These are phyloP conservation scores for Peziza echinospora DNA, from an alignment of 495 filamentous ascomycete genomes.

Conservation along the genomic window DNA sequence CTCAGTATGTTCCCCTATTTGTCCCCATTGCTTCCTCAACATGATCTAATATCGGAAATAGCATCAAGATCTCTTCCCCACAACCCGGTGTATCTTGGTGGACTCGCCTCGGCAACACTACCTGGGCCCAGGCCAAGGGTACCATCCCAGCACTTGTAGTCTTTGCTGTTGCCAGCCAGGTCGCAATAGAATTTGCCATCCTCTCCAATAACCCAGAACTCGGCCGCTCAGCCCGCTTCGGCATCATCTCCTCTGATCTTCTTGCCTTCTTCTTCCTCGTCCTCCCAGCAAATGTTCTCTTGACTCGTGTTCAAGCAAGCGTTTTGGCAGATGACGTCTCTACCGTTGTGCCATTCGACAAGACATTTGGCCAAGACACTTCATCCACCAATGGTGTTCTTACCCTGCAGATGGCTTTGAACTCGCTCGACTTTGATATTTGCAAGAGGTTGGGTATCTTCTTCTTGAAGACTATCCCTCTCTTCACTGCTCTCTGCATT, in stretches of 20 bases:
- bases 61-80: conserved; percentile 10
- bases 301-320: conserved; percentile 48
- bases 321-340: conserved; percentile 47
- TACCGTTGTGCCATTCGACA: conserved; percentile 57
- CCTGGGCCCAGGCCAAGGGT: conserved; percentile 5
- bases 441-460: neutral
- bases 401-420: neutral
- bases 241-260: conserved; percentile 20
- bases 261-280: conserved; percentile 28
- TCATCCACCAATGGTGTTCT: neutral
- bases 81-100: conserved; percentile 7
- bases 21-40: neutral
- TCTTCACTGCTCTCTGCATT: neutral
- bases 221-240: conserved; percentile 8
- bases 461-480: neutral
- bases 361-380: conserved; percentile 29
- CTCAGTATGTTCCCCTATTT: conserved; percentile 10
- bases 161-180: conserved; percentile 13
- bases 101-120: neutral
- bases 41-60: too few species aligned
- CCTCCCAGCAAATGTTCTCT: conserved; percentile 39
- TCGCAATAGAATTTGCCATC: conserved; percentile 14
- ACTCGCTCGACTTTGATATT: neutral
- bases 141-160: conserved; percentile 6
- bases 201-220: conserved; percentile 13